Conservation (phyloP, 176 grass and related monocot genomes). For the Ensete glaucum region DNA sequence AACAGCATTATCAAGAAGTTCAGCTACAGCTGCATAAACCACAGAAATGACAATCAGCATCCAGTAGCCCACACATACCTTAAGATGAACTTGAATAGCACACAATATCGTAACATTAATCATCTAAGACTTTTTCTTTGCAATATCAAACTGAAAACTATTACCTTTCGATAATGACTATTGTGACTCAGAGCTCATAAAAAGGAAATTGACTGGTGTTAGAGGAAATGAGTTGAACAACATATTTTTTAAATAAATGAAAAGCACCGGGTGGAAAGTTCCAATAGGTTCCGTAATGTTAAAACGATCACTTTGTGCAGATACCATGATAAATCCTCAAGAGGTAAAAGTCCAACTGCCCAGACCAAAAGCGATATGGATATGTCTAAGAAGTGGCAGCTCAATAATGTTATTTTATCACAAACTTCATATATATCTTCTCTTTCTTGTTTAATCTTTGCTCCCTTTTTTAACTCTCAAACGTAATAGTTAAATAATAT, state of each 20-base stretch:
- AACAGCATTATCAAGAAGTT: slow-evolving; percentile 95
- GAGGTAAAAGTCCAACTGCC: not conserved
- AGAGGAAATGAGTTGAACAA: too few species aligned
- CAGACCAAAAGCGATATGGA: not conserved
- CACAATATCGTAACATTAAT: not conserved
- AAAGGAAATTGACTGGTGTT: too few species aligned
- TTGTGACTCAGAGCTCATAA: too few species aligned
- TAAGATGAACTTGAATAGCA: not conserved
- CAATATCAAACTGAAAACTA: not conserved
- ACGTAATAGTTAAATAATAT: too few species aligned
- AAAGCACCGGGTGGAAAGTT: too few species aligned
- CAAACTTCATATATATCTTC: too few species aligned
- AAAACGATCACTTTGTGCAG: not conserved
- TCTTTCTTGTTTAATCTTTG: too few species aligned
- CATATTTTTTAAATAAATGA: too few species aligned
- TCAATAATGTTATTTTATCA: too few species aligned
- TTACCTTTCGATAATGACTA: not conserved
- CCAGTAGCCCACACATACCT: not conserved
- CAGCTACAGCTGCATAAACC: slow-evolving; percentile 65
- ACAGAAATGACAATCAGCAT: slow-evolving; percentile 9
- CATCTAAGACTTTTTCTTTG: not conserved
- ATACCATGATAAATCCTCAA: not conserved
- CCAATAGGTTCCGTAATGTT: too few species aligned
- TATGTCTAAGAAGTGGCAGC: not conserved
- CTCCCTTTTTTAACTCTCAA: too few species aligned